These are phyloP conservation scores for Phytophthora pinifolia DNA, from an alignment of 352 stramenopile genomes.

Conservation along the genomic window DNA sequence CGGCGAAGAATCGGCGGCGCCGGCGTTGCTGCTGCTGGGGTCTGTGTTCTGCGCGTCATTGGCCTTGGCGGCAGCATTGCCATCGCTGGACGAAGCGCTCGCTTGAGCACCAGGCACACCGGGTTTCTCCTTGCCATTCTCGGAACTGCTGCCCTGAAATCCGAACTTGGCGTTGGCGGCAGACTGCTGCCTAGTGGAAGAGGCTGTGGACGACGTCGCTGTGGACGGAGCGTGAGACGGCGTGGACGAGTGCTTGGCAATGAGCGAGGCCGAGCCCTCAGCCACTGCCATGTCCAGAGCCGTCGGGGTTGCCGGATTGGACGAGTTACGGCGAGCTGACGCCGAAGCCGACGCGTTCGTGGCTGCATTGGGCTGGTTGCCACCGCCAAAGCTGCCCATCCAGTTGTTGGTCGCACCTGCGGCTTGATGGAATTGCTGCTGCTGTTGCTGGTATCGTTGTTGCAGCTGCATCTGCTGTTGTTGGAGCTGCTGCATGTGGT, in stretches of 20 bases:
- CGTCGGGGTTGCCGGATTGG: conserved; percentile 7
- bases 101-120: not conserved
- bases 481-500: conserved; percentile 18
- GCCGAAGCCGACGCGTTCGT: conserved; percentile 23
- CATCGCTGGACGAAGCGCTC: conserved; percentile 2
- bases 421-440: conserved; percentile 44
- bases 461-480: conserved; percentile 31
- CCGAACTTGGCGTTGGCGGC: not conserved
- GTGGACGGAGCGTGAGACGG: conserved; percentile 2
- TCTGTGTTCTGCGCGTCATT: conserved; percentile 1
- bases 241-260: conserved; percentile 19
- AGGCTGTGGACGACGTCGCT: conserved; percentile 2
- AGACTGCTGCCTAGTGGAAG: conserved; percentile 7
- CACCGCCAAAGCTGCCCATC: conserved; percentile 34
- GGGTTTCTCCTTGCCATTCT: conserved; percentile 12
- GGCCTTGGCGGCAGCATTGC: conserved; percentile 3
- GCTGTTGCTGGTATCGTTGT: conserved; percentile 29
- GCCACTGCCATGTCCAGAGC: conserved; percentile 33
- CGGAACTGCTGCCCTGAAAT: conserved; percentile 2
- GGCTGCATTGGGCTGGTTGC: conserved; percentile 21
- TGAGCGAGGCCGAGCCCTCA: conserved; percentile 39
- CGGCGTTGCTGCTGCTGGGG: conserved; percentile 15
- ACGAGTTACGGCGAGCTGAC: conserved; percentile 7
- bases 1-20: conserved; percentile 17
- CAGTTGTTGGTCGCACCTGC: conserved; percentile 23